Base-by-base conservation (phyloP, 176 grass and related monocot genomes). In the Juncus inflexus region DNA sequence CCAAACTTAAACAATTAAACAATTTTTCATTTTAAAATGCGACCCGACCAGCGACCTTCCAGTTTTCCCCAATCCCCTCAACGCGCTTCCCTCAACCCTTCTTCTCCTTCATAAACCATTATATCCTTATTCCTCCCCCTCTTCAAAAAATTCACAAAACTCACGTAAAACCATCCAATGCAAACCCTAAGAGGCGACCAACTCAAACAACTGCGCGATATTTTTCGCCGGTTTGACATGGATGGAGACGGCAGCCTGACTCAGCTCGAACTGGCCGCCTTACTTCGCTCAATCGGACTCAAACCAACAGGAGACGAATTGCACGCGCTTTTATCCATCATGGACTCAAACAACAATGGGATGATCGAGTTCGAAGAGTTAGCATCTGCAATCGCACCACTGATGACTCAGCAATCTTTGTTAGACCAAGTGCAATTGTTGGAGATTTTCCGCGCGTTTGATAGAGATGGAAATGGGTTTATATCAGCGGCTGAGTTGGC, bases 141-240 rank as follows among this genome's bases (percentile, higher is more conserved):
- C 55, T 70, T 58, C 52, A 59, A 56, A 50, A 52, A 57, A 53
- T 56, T 40, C 66, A 47, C 9, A 47, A 9, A 47, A 9, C 43
- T 47, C 43, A 9, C 43, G 9, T 9, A 47, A 6, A 6, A 47
- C 43, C 43, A 47, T 6, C 43, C 43, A 55, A 59, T 71, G 68
- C 12, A 68, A 52, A 15, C 19, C 49, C 69, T 85, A 1, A 78
- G 72, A 0, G 84, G 89, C 5, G 83, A 80, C 74, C 89, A 94
- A 79, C 76, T 94, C 56, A 85, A 94, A 84, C 84, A 94, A 67
- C 72, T 94, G 2, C 85, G 89, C 0, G 81, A 87, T 42, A 74
- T 94, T 50, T 94, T 94, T 76, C 40, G 55, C 0, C 78, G 89
- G 1, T 94, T 94, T 75, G 89, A 94, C 89, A 77, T 94, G 72